phyloP scores from a whole-genome alignment of 2,329 filamentous ascomycete species.

The Cladosporium sp. region DNA sequence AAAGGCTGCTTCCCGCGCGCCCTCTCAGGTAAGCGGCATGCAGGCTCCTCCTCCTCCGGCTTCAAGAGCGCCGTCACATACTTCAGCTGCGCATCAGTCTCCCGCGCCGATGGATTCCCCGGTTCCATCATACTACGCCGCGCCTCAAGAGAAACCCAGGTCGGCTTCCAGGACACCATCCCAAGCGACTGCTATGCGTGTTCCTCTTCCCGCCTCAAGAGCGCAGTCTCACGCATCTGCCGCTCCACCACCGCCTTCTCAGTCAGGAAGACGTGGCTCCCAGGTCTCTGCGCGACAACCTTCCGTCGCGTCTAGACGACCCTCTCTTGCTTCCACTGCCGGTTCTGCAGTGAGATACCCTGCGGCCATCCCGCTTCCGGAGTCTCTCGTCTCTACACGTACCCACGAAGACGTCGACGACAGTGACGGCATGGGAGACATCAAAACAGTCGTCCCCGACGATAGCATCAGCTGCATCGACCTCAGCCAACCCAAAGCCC shows the following conservation, averaged over 20 bases:
- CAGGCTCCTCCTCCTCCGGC: conserved; percentile 15
- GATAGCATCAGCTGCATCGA: conserved; percentile 44
- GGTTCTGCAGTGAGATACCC: background rate
- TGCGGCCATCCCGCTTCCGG: conserved; percentile 14
- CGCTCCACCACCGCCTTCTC: conserved; percentile 3
- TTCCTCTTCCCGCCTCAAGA: conserved; percentile 16
- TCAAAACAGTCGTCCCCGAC: conserved; percentile 43
- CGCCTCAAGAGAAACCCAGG: conserved; percentile 1
- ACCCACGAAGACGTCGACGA: conserved; percentile 21
- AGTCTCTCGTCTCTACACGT: conserved; percentile 17
- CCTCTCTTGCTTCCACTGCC: conserved; percentile 3
- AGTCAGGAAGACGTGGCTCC: background rate
- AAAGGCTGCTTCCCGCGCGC: conserved; percentile 5
- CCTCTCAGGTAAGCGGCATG: conserved; percentile 14
- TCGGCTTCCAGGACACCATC: conserved; percentile 8
- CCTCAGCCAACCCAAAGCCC: conserved; percentile 7
- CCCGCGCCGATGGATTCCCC: no score
- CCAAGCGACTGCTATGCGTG: conserved; percentile 16
- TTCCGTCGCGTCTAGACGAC: background rate
- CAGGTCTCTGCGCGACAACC: background rate
- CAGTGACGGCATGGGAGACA: conserved; percentile 36
- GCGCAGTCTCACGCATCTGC: conserved; percentile 17
- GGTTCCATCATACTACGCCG: conserved; percentile 4
- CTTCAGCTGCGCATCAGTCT: no score
- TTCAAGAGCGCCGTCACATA: conserved; percentile 16